Base-by-base conservation (phyloP, 2,329 filamentous ascomycete genomes). In the Trichoderma lentiforme region DNA sequence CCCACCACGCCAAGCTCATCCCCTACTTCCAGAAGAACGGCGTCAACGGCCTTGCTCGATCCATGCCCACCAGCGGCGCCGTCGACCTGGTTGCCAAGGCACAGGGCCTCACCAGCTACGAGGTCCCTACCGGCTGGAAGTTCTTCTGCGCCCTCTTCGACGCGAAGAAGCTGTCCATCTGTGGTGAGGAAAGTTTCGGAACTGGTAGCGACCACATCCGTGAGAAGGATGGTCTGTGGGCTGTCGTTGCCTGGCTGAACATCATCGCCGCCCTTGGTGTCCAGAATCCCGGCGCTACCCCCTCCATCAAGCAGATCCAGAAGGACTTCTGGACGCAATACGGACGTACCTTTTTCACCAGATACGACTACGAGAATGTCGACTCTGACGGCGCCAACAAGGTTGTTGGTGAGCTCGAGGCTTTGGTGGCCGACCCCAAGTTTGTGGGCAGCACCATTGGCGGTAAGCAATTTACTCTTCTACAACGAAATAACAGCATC, bases 161-260 rank as follows among this genome's bases (percentile, higher is more conserved):
- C 80, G 92, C 93, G 75, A 87, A 97, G 84, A 97, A 97, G 88
- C 92, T 98, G 80, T 97, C 96, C 79, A 99, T 99, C 81, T 99
- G 96, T 80, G 96, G 96, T 72, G 96, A 99, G 84, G 96, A 99
- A 88, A 96, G 93, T 75, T 99, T 99, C 82, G 96, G 96, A 76
- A 99, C 96, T 12, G 96, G 96, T 51, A 97, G 93, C 83, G 98
- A 99, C 86, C 96, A 99, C 84, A 97, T 99, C 80, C 94, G 96
- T 77, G 96, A 99, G 86, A 99, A 99, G 89, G 96, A 99, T 80
- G 96, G 96, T 74, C 89, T 99, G 56, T 99, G 96, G 96, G 96
- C 96, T 73, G 89, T 99, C 74, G 92, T 98, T 69, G 96, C 96
- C 36, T 99, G 96, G 96, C 86, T 99, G 78, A 99, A 99, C 87